Conservation (phyloP, 1,284 basidiomycete species). For the Tilletia caries region DNA sequence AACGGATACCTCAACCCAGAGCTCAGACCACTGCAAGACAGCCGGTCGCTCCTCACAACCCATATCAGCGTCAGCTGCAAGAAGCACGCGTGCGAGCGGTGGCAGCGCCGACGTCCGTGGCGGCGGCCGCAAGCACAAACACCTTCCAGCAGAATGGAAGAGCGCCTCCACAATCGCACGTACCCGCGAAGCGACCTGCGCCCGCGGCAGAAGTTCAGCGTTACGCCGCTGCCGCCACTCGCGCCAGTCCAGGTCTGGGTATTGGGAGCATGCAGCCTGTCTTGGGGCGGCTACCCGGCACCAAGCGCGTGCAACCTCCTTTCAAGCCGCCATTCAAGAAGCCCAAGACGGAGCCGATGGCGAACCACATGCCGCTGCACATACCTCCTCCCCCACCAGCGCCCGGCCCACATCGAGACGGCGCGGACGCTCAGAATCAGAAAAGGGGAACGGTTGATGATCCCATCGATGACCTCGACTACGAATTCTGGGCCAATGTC, state of each 20-base stretch:
- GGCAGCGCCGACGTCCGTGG: background rate
- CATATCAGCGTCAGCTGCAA: no score
- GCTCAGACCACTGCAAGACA: no score
- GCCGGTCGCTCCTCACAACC: no score
- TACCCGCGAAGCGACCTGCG: background rate
- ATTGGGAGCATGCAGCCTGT: background rate
- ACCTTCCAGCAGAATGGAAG: background rate
- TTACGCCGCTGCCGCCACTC: background rate
- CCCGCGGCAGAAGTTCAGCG: no score
- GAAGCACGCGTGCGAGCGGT: no score
- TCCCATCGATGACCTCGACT: background rate
- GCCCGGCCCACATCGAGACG: no score
- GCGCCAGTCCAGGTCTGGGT: background rate
- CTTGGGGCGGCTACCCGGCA: background rate
- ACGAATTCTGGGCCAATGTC: background rate
- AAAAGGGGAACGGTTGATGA: background rate
- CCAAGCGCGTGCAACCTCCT: background rate
- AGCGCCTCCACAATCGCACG: background rate
- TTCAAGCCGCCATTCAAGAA: slow-evolving; percentile 15
- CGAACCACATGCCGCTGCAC: background rate
- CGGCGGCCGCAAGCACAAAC: background rate
- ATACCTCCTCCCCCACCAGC: background rate
- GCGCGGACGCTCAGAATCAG: no score
- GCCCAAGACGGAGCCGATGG: background rate
- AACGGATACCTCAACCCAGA: background rate